Evolutionary conservation across 2,329 filamentous ascomycete species (phyloP), one percentile per base, ranked within the genome.

Genomic region (Coniella vitis): DNA sequence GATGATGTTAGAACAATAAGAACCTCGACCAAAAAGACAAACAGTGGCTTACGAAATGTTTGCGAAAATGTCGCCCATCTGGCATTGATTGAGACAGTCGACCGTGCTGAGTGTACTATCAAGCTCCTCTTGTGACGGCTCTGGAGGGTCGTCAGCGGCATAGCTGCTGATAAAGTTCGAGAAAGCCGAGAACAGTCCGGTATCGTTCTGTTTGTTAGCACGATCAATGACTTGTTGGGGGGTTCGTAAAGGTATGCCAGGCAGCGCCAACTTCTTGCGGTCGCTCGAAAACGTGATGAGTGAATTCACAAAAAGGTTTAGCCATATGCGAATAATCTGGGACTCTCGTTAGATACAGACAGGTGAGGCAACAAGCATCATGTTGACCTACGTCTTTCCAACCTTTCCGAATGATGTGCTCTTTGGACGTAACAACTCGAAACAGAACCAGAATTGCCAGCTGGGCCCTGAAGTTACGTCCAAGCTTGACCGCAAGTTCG

Each of bases 81-180:
- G 83, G 64, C 93, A 98, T 38, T 89, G 86, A 57, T 87, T 91
- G 37, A 98, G 83, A 60, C 91, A 98, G 63, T 97, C 93, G 3
- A 96, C 87, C 1, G 93, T 91, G 63, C 87, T 93, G 9, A 98
- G 73, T 0, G 93, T 97, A 62, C 93, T 95, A 61, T 98, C 93
- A 25, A 98, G 76, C 64, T 98, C 93, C 63, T 97, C 91, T 56
- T 97, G 90, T 1, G 93, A 97, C 2, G 93, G 93, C 68, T 98
- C 93, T 0, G 93, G 93, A 12, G 93, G 93, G 61, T 98, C 93
- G 65, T 97, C 93, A 10, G 93, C 94, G 37, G 94, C 93, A 64
- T 98, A 97, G 65, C 91, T 97, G n/a, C 90, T 95, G 29, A 98
- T 90, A 61, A 97, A 98, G 4, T 87, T 95, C 0, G 91, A 94